Evolutionary conservation across 2,329 filamentous ascomycete genomes (phyloP).

Genomic region (Alternaria solani): DNA sequence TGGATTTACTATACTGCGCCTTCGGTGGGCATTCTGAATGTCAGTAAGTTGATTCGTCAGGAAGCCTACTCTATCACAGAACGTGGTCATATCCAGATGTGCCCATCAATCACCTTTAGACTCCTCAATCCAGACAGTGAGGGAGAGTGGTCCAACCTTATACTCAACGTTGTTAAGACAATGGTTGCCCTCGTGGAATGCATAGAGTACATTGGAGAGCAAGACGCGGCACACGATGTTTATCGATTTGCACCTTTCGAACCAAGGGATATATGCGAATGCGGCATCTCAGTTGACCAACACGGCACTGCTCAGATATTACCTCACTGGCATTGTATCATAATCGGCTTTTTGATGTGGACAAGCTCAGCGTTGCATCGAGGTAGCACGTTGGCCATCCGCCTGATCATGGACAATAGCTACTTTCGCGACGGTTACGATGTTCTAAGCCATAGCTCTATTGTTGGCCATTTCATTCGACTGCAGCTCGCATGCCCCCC

Average conservation of each 20-base stretch:
- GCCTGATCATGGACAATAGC: background rate
- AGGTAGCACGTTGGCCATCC: background rate
- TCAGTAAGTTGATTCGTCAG: background rate
- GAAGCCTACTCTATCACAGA: background rate
- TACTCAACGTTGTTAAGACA: rapidly evolving
- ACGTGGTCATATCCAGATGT: background rate
- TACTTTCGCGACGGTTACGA: background rate
- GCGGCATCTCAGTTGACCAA: no score
- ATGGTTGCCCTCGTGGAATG: rapidly evolving
- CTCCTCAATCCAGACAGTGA: no score
- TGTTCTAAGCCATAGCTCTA: no score
- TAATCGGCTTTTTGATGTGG: background rate
- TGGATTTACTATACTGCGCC: background rate
- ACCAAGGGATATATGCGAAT: no score
- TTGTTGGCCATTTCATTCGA: no score
- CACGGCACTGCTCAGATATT: background rate
- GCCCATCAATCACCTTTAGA: background rate
- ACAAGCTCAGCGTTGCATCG: background rate
- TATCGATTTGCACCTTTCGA: background rate
- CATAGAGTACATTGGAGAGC: background rate
- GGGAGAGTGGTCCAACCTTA: rapidly evolving
- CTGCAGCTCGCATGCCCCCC: no score
- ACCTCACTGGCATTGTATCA: no score
- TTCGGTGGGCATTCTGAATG: background rate
- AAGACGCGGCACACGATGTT: no score